Base-by-base conservation (phyloP, 2,329 filamentous ascomycete genomes). In the Scleromitrula shiraiana region DNA sequence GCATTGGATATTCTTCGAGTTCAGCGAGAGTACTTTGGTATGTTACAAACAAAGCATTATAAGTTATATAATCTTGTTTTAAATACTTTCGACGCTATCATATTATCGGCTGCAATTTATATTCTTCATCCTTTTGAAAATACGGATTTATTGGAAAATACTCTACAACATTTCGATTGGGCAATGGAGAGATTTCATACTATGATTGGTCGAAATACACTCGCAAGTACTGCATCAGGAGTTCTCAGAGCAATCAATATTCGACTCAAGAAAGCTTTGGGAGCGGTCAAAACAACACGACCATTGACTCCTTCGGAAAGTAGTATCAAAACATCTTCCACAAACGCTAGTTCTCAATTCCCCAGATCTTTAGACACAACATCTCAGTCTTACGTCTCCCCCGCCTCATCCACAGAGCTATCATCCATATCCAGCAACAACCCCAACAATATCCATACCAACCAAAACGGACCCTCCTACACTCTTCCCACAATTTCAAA, bases 61-160 rank as follows among this genome's bases (percentile, higher is more conserved):
- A 72, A 71, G 54, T 70, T 71, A 57, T 69, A 77, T 54, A 68
- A 72, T 14, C 67, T 82, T 3, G 81, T 82, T 59, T 80, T 80
- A 44, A 77, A 76, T 44, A 81, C 76, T 6, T 82, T 83, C 50
- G 79, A 83, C 56, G 78, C 79, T 12, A 73, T 81, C 17, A 76
- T 82, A 14, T 68, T 82, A 47, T 69, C 81, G 45, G 74, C 78
- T 0, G 74, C 76, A 15, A 74, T 82, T 26, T 80, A 76, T 58
- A 80, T 82, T 27, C 60, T 82, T 7, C 80, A 80, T 52, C 78
- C 78, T 1, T 67, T 66, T 19, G 77, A 81, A 55, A 73, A 79
- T 47, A 59, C 64, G 2, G 73, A 75, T 22, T 62, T 74, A 23
- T 62, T 75, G 0, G 64, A 68, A 4, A 65, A 65, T 20, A 71